Conservation (phyloP, 2,329 filamentous ascomycete genomes). For the Aspergillus sp. region DNA sequence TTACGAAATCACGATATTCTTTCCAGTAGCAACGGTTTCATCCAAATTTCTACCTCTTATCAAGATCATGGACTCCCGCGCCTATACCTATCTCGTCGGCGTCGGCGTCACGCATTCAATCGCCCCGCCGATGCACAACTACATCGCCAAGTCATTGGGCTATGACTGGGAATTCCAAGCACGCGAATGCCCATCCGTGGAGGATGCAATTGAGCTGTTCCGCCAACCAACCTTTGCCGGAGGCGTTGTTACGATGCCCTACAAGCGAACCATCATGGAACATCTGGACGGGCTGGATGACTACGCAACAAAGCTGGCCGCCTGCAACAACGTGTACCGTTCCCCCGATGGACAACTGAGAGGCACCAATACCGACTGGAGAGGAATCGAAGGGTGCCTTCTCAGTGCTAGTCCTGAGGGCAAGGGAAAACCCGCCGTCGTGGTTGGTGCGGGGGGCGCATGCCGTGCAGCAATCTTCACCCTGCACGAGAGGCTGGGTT, state of each 20-base stretch:
- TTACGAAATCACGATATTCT: not conserved
- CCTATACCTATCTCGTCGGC: constrained; percentile 33
- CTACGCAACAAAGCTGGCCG: constrained; percentile 35
- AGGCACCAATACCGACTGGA: constrained; percentile 48
- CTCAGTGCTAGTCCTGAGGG: constrained; percentile 10
- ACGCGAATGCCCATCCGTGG: constrained; percentile 30
- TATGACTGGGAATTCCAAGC: constrained; percentile 37
- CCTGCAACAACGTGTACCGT: constrained; percentile 23
- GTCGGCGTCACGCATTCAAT: constrained; percentile 41
- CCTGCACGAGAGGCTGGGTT: constrained; percentile 27
- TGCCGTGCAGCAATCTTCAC: constrained; percentile 42
- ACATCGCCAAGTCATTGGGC: constrained; percentile 34
- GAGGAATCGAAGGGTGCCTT: constrained; percentile 40
- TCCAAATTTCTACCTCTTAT: not conserved
- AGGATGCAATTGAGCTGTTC: constrained; percentile 32
- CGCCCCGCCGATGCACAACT: constrained; percentile 29
- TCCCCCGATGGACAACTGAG: constrained; percentile 21
- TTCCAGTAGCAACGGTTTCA: not conserved
- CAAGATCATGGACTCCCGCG: not conserved
- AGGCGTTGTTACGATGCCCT: constrained; percentile 45
- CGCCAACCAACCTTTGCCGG: constrained; percentile 29
- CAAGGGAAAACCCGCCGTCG: constrained; percentile 28
- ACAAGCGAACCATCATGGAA: constrained; percentile 37
- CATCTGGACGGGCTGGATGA: constrained; percentile 35
- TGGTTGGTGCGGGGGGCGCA: constrained; percentile 45